Evolutionary conservation across 257 asterid species (phyloP).

Genomic region (Cynanchum wilfordii): DNA sequence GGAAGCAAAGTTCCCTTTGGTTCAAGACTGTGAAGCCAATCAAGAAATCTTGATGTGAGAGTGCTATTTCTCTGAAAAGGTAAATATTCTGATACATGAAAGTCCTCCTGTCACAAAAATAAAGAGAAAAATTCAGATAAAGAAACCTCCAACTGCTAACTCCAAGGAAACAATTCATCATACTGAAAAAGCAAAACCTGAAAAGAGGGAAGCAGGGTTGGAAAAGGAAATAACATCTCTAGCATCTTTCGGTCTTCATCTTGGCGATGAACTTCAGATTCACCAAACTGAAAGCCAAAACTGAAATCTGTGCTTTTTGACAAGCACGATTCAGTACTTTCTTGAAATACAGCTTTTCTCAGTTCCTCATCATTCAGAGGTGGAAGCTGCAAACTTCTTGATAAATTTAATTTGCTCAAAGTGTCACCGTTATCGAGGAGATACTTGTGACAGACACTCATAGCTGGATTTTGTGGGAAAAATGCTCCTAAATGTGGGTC

Average conservation of each 20-base stretch:
- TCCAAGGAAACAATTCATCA: not conserved
- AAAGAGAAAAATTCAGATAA: slow-evolving; percentile 1
- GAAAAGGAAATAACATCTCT: slow-evolving; percentile 75
- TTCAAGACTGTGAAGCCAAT: slow-evolving; percentile 63
- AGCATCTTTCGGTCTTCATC: slow-evolving; percentile 61
- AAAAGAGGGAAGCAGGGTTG: slow-evolving; percentile 86
- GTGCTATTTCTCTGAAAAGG: slow-evolving; percentile 93
- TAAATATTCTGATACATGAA: slow-evolving; percentile 62
- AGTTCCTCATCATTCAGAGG: slow-evolving; percentile 75
- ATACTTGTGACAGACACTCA: slow-evolving; percentile 56
- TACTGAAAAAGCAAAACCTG: slow-evolving; percentile 37
- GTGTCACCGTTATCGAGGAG: slow-evolving; percentile 51
- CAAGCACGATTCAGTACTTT: slow-evolving; percentile 26
- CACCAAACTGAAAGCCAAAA: slow-evolving; percentile 65
- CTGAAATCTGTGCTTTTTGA: slow-evolving; percentile 50
- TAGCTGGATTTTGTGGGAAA: slow-evolving; percentile 72
- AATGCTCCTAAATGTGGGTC: slow-evolving; percentile 28
- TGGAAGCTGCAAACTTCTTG: slow-evolving; percentile 67
- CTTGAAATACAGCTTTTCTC: slow-evolving; percentile 63
- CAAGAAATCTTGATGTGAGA: slow-evolving; percentile 68
- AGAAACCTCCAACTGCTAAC: slow-evolving; percentile 2
- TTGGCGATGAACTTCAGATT: slow-evolving; percentile 44
- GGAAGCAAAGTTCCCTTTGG: slow-evolving; percentile 70
- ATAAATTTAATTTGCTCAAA: slow-evolving; percentile 70
- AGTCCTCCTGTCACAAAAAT: slow-evolving; percentile 58